Evolutionary conservation across 1,284 basidiomycete species (phyloP).

Genomic region (Paramarasmius palmivorus): DNA sequence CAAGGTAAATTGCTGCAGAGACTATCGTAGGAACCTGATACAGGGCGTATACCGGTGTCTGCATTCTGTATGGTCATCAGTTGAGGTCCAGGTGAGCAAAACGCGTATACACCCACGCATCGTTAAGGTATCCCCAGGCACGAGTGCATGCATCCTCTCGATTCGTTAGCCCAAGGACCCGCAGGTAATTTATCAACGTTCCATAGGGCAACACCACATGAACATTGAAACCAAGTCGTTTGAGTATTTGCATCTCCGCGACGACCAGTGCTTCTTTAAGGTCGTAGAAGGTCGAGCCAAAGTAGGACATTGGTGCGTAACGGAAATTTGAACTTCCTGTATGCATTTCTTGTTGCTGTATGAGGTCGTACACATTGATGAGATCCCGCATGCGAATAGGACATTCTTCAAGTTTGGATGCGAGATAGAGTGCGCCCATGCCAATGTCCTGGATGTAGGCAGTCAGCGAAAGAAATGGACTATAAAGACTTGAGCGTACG

Average conservation of each 20-base stretch:
- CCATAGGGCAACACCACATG: constrained; percentile 91
- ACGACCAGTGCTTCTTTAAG: constrained; percentile 90
- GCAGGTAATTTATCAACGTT: constrained; percentile 93
- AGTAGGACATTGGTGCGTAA: constrained; percentile 86
- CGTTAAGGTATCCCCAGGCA: constrained; percentile 91
- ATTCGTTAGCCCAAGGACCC: constrained; percentile 80
- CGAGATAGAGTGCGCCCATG: constrained; percentile 92
- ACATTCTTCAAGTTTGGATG: constrained; percentile 95
- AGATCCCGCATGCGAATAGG: constrained; percentile 90
- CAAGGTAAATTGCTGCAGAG: constrained; percentile 80
- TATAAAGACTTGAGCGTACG: constrained; percentile 46
- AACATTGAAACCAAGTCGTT: constrained; percentile 89
- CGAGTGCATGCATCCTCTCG: constrained; percentile 70
- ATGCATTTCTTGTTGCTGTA: constrained; percentile 67
- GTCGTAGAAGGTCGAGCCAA: constrained; percentile 81
- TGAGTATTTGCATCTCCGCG: constrained; percentile 97
- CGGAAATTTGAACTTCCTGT: constrained; percentile 49
- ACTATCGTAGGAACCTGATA: constrained; percentile 90
- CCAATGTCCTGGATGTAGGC: constrained; percentile 71
- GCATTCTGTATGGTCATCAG: constrained; percentile 54
- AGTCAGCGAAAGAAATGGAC: constrained; percentile 7
- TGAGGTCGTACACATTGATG: constrained; percentile 91
- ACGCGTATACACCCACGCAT: constrained; percentile 63
- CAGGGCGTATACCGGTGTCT: constrained; percentile 88
- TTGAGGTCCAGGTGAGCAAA: constrained; percentile 8